phyloP scores from a whole-genome alignment of 352 stramenopile genomes.

The Elongisporangium senticosum region DNA sequence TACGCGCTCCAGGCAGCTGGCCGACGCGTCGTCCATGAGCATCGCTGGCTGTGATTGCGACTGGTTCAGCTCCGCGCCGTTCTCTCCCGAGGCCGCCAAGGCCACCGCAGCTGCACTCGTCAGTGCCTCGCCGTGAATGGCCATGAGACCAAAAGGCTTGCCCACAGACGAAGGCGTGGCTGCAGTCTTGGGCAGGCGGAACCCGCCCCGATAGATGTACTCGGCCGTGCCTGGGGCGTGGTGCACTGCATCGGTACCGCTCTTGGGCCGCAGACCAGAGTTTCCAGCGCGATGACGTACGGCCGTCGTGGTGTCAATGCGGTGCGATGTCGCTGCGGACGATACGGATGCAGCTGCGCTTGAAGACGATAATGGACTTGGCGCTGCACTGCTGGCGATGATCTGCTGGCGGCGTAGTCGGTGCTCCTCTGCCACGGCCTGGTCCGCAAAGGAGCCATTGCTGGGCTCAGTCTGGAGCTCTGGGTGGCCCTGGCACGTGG shows the following conservation, averaged over 20 bases:
- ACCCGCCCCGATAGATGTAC: constrained; percentile 55
- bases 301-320: constrained; percentile 46
- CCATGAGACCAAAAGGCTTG: background rate
- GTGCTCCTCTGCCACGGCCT: constrained; percentile 23
- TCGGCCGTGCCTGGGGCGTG: constrained; percentile 35
- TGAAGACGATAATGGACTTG: background rate
- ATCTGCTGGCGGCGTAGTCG: constrained; percentile 25
- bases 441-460: constrained; percentile 7
- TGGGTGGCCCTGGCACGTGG: background rate
- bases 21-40: constrained; percentile 22
- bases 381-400: background rate
- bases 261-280: constrained; percentile 23
- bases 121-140: background rate
- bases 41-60: background rate
- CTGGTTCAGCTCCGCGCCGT: background rate
- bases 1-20: constrained; percentile 30
- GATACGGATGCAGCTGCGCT: background rate
- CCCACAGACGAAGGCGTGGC: constrained; percentile 2
- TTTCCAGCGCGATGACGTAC: constrained; percentile 38
- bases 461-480: constrained; percentile 1
- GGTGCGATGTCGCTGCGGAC: constrained; percentile 16
- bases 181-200: constrained; percentile 37
- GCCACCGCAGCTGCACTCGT: constrained; percentile 14
- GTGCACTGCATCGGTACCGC: constrained; percentile 23
- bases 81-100: background rate